Evolutionary conservation across 2,329 filamentous ascomycete species (phyloP).

Genomic region (Penicillium aurantiogriseum): DNA sequence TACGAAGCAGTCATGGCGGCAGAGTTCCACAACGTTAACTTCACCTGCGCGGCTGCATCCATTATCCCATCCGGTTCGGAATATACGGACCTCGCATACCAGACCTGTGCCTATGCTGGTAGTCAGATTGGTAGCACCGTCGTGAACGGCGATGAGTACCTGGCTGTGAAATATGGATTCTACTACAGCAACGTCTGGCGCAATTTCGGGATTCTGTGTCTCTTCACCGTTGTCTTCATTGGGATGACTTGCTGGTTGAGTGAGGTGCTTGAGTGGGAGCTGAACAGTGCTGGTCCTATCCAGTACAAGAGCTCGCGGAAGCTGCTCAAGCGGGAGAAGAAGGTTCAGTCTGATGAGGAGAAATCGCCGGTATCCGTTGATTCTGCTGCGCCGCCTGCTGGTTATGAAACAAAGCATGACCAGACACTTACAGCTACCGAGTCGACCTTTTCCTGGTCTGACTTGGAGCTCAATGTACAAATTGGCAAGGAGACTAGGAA

Average conservation of each 20-base stretch:
- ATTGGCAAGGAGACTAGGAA: constrained; percentile 57
- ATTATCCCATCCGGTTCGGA: constrained; percentile 57
- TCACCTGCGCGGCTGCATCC: constrained; percentile 56
- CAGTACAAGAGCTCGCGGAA: constrained; percentile 62
- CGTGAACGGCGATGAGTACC: constrained; percentile 55
- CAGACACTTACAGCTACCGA: constrained; percentile 51
- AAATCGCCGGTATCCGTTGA: constrained; percentile 27
- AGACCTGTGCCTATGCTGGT: constrained; percentile 59
- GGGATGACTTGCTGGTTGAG: constrained; percentile 64
- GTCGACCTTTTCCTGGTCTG: constrained; percentile 64
- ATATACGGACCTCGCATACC: constrained; percentile 50
- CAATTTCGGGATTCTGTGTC: constrained; percentile 72
- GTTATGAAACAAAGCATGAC: constrained; percentile 25
- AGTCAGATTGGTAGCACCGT: constrained; percentile 49
- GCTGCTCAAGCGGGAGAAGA: constrained; percentile 8
- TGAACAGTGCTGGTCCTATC: constrained; percentile 60
- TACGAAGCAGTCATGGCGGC: constrained; percentile 65
- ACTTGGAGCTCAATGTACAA: constrained; percentile 66
- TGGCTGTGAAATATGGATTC: constrained; percentile 51
- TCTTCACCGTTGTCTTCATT: constrained; percentile 69
- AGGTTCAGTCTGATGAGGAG: constrained; percentile 24
- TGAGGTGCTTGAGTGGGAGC: constrained; percentile 62
- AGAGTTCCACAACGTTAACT: constrained; percentile 56
- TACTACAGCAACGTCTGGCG: constrained; percentile 60
- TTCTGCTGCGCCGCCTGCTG: constrained; percentile 19